These are phyloP conservation scores for Lupinus albus DNA, from an alignment of 306 rosid genomes.

Conservation along the genomic window DNA sequence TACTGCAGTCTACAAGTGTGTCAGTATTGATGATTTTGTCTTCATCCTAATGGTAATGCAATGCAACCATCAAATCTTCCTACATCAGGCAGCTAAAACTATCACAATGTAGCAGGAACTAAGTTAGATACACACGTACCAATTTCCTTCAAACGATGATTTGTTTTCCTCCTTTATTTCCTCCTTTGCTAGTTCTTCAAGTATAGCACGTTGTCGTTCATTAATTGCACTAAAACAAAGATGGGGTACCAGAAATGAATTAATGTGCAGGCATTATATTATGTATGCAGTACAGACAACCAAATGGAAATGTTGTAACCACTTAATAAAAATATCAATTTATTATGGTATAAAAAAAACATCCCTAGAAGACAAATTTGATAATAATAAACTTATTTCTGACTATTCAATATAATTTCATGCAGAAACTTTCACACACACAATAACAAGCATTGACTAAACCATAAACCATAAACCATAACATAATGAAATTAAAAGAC, in stretches of 20 bases:
- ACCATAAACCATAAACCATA: constrained; percentile 16
- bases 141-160: constrained; percentile 57
- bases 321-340: constrained; percentile 26
- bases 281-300: constrained; percentile 9
- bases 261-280: constrained; percentile 22
- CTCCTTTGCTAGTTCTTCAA: constrained; percentile 86
- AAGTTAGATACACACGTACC: constrained; percentile 51
- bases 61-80: constrained; percentile 33
- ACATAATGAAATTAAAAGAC: constrained; percentile 13
- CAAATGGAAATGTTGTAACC: constrained; percentile 22
- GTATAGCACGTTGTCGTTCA: constrained; percentile 79
- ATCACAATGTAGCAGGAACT: constrained; percentile 20
- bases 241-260: constrained; percentile 41
- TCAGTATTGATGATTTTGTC: constrained; percentile 16
- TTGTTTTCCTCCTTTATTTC: constrained; percentile 64
- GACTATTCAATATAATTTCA: constrained; percentile 16
- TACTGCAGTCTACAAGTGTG: constrained; percentile 19
- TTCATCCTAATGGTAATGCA: constrained; percentile 27
- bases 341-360: constrained; percentile 16
- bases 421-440: constrained; percentile 22
- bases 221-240: constrained; percentile 58
- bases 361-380: constrained; percentile 27
- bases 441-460: constrained; percentile 16
- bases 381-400: neutral
- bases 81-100: constrained; percentile 15